A percentile compares a stretch with the other conserved stretches of the same genome.
phyloP scores from a whole-genome alignment of 23 red algal genomes.

The Gracilaria vermiculophylla region DNA sequence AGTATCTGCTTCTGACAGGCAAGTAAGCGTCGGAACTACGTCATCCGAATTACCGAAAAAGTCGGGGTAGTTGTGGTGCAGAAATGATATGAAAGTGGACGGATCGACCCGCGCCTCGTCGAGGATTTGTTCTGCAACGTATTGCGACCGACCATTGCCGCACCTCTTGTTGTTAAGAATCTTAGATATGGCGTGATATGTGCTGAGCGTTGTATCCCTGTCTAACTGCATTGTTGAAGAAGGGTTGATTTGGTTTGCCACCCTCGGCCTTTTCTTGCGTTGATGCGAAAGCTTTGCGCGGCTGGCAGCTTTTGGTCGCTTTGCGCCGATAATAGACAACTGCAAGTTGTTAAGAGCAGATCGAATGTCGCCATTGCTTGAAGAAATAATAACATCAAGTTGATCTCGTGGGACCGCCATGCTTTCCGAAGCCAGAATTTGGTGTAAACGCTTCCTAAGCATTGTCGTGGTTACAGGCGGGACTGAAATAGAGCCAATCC shows the following conservation, averaged over 20 bases:
- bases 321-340: conserved; percentile 1
- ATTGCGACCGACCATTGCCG: conserved; percentile 22
- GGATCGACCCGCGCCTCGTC: conserved; percentile 39
- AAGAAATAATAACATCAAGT: conserved; percentile 8
- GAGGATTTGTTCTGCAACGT: conserved; percentile 53
- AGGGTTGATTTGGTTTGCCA: neutral
- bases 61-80: conserved; percentile 66
- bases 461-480: conserved; percentile 30
- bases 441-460: conserved; percentile 28
- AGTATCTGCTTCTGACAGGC: conserved; percentile 52
- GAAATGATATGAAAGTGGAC: conserved; percentile 39
- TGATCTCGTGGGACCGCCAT: neutral
- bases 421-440: neutral
- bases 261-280: neutral
- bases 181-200: conserved; percentile 57
- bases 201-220: conserved; percentile 38
- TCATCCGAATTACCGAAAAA: conserved; percentile 51
- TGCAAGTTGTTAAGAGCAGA: conserved; percentile 58
- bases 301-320: neutral
- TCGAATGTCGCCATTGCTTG: conserved; percentile 51
- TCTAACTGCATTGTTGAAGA: neutral
- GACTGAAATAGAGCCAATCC: conserved; percentile 12
- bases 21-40: conserved; percentile 11
- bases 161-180: conserved; percentile 59
- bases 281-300: neutral